phyloP scores from a whole-genome alignment of 2,329 filamentous ascomycete species.

The Xylariales sp. region DNA sequence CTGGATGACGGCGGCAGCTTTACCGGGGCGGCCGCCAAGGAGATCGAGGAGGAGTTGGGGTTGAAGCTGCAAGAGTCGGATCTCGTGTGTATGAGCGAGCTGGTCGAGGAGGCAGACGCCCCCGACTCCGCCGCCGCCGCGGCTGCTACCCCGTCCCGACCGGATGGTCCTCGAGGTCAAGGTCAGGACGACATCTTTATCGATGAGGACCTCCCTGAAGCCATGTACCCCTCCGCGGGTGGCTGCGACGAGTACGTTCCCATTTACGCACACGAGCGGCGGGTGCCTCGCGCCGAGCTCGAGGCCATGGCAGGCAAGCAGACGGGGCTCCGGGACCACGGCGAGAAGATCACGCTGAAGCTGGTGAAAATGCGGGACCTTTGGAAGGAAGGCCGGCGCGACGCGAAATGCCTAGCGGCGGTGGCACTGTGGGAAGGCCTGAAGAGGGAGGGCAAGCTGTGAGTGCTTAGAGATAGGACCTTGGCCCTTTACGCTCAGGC shows the following conservation, averaged over 20 bases:
- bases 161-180: neutral
- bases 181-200: too few species aligned
- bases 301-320: constrained; percentile 52
- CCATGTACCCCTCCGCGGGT: constrained; percentile 54
- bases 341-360: constrained; percentile 60
- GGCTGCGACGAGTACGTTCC: constrained; percentile 59
- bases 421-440: constrained; percentile 56
- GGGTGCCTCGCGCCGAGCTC: constrained; percentile 44
- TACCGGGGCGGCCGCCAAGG: constrained; percentile 52
- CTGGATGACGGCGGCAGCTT: constrained; percentile 52
- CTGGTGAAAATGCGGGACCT: constrained; percentile 52
- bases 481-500: too few species aligned
- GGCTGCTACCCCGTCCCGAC: too few species aligned
- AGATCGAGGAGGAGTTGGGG: constrained; percentile 58
- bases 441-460: constrained; percentile 33
- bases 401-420: constrained; percentile 57
- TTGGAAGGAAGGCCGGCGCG: constrained; percentile 53
- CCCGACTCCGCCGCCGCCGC: too few species aligned
- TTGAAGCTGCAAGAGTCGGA: constrained; percentile 43
- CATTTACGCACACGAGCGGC: constrained; percentile 52
- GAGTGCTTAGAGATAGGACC: too few species aligned
- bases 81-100: constrained; percentile 47
- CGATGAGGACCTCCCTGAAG: constrained; percentile 33
- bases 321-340: constrained; percentile 52
- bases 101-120: constrained; percentile 31